Conservation (phyloP, 306 rosid genomes). For the Senna tora region DNA sequence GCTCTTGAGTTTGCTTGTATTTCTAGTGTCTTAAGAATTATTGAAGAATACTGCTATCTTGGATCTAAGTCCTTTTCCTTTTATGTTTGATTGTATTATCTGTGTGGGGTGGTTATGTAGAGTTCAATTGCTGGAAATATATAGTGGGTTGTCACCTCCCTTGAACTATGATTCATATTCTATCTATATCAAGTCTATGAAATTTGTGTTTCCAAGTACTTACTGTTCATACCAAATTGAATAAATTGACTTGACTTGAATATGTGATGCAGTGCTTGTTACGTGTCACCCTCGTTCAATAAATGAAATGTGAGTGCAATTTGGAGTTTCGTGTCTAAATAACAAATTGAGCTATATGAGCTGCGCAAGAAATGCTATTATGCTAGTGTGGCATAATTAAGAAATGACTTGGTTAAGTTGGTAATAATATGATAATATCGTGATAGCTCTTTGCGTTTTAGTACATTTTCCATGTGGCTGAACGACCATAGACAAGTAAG, state of each 20-base stretch:
- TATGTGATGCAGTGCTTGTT: not conserved
- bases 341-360: not conserved
- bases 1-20: conserved; percentile 45
- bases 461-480: not conserved
- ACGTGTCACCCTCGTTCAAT: not conserved
- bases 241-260: not conserved
- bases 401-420: not conserved
- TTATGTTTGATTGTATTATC: conserved; percentile 33
- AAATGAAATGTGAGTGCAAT: not conserved
- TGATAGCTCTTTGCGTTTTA: not conserved
- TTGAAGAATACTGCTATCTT: conserved; percentile 37
- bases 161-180: not conserved
- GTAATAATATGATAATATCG: not conserved
- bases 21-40: conserved; percentile 36
- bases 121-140: conserved; percentile 30
- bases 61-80: conserved; percentile 32
- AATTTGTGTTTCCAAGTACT: not conserved
- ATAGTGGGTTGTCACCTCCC: not conserved
- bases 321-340: not conserved
- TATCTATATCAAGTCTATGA: not conserved
- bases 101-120: conserved; percentile 36
- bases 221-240: not conserved
- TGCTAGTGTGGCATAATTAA: not conserved
- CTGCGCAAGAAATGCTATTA: not conserved
- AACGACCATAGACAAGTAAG: not conserved